A percentile compares a stretch with the other conserved stretches of the same genome.
Evolutionary conservation across 805 yeast genomes (phyloP).

Genomic region (Starmerella floricola): DNA sequence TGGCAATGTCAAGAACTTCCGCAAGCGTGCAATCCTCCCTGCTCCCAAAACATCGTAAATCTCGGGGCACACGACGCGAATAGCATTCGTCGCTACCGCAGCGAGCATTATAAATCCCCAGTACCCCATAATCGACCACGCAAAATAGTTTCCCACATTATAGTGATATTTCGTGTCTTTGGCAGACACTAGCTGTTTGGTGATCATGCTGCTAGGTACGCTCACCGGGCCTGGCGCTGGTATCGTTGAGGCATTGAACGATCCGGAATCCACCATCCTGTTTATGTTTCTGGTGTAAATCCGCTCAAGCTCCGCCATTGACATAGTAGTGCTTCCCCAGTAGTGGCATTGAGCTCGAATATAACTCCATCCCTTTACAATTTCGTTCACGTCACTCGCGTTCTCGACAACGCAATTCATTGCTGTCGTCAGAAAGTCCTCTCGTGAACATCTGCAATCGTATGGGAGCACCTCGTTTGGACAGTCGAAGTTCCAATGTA

Average conservation of each 20-base stretch:
- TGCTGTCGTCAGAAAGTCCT: slow-evolving; percentile 26
- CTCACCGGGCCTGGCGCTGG: slow-evolving; percentile 16
- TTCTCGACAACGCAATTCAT: slow-evolving; percentile 24
- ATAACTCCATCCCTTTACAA: slow-evolving; percentile 23
- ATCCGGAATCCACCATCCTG: slow-evolving; percentile 9
- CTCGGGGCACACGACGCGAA: slow-evolving; percentile 20
- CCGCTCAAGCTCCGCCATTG: slow-evolving; percentile 21
- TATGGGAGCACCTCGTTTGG: slow-evolving; percentile 19
- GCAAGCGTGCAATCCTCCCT: slow-evolving; percentile 16
- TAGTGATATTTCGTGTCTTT: slow-evolving; percentile 25
- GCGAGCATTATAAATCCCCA: slow-evolving; percentile 25
- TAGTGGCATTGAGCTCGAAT: slow-evolving; percentile 25
- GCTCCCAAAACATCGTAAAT: slow-evolving; percentile 28
- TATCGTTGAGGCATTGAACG: slow-evolving; percentile 2
- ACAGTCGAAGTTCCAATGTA: slow-evolving; percentile 26
- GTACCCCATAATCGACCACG: slow-evolving; percentile 25
- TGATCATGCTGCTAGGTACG: slow-evolving; percentile 13
- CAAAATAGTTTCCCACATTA: slow-evolving; percentile 25
- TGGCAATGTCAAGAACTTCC: slow-evolving; percentile 27
- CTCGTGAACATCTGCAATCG: slow-evolving; percentile 25
- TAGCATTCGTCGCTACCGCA: slow-evolving; percentile 21
- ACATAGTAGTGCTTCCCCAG: slow-evolving; percentile 23
- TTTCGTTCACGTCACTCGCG: slow-evolving; percentile 21
- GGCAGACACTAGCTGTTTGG: slow-evolving; percentile 21
- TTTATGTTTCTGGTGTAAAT: slow-evolving; percentile 26